Evolutionary conservation across 441 rosid species (phyloP).

Genomic region (Bruguiera hainesii): DNA sequence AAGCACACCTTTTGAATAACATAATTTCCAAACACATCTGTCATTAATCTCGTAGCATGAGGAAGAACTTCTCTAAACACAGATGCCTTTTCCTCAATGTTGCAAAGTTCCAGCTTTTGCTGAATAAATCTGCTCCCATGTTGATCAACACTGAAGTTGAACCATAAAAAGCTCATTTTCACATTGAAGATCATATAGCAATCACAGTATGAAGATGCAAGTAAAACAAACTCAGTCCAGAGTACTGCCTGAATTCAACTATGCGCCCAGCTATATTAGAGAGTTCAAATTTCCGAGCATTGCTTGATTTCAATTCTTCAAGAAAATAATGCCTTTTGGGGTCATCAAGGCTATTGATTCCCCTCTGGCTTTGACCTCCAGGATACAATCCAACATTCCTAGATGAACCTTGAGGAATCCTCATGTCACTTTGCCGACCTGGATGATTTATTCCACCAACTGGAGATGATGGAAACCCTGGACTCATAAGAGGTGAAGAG

Average conservation of each 20-base stretch:
- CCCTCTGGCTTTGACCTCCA: too few relatives aligned
- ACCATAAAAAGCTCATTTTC: conserved; percentile 14
- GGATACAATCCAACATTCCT: conserved; percentile 32
- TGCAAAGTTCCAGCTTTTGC: conserved; percentile 57
- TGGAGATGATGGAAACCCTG: conserved; percentile 38
- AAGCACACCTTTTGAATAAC: conserved; percentile 56
- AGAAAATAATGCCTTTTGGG: conserved; percentile 41
- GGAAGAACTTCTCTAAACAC: conserved; percentile 63
- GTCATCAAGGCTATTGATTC: conserved; percentile 29
- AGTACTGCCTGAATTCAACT: conserved; percentile 59
- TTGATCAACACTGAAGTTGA: conserved; percentile 57
- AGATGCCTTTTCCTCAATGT: conserved; percentile 47
- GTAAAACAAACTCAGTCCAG: conserved; percentile 13
- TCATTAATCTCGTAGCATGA: conserved; percentile 53
- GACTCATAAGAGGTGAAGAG: conserved; percentile 31
- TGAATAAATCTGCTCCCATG: conserved; percentile 71
- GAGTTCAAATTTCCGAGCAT: conserved; percentile 57
- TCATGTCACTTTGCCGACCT: conserved; percentile 23
- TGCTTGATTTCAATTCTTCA: conserved; percentile 60
- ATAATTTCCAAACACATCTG: conserved; percentile 72
- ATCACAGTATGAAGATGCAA: conserved; percentile 11
- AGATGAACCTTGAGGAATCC: conserved; percentile 23
- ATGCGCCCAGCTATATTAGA: conserved; percentile 57
- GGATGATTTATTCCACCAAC: conserved; percentile 18
- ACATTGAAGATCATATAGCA: background rate